Evolutionary conservation across 139 green algal genomes (phyloP).

Genomic region (Coccomyxa sp.): DNA sequence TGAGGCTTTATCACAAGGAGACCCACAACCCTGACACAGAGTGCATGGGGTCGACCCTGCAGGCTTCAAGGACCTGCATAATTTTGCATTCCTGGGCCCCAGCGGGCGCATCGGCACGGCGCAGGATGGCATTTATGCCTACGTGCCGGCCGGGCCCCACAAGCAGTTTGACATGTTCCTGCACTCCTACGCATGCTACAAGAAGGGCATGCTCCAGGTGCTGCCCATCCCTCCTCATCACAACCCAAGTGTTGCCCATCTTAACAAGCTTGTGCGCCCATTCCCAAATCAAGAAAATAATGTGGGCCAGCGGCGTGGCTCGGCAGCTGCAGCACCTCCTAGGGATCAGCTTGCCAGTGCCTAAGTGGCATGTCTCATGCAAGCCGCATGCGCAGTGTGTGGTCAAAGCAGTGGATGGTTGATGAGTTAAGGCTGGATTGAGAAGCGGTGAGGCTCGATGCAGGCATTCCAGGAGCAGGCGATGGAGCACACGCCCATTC

Average conservation of each 20-base stretch:
- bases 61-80: conserved; percentile 24
- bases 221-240: background rate
- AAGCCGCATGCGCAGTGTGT: too few relatives aligned
- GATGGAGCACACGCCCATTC: conserved; percentile 4
- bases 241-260: background rate
- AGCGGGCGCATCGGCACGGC: conserved; percentile 26
- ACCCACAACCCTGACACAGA: too few relatives aligned
- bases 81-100: conserved; percentile 26
- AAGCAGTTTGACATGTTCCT: conserved; percentile 36
- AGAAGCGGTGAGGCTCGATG: too few relatives aligned
- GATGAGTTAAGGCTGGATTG: too few relatives aligned
- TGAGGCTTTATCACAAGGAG: too few relatives aligned
- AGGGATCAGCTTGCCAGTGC: too few relatives aligned
- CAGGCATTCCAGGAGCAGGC: background rate
- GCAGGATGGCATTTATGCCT: conserved; percentile 23
- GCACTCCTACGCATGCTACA: conserved; percentile 4
- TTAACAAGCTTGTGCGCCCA: background rate
- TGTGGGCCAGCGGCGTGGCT: too few relatives aligned
- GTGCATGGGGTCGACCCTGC: background rate
- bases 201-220: conserved; percentile 13
- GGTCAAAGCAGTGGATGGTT: too few relatives aligned
- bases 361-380: too few relatives aligned
- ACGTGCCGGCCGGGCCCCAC: conserved; percentile 24
- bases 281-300: too few relatives aligned
- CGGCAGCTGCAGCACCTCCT: too few relatives aligned